Base-by-base conservation (phyloP, 148 eudicot genomes). In the Nepenthes gracilis region DNA sequence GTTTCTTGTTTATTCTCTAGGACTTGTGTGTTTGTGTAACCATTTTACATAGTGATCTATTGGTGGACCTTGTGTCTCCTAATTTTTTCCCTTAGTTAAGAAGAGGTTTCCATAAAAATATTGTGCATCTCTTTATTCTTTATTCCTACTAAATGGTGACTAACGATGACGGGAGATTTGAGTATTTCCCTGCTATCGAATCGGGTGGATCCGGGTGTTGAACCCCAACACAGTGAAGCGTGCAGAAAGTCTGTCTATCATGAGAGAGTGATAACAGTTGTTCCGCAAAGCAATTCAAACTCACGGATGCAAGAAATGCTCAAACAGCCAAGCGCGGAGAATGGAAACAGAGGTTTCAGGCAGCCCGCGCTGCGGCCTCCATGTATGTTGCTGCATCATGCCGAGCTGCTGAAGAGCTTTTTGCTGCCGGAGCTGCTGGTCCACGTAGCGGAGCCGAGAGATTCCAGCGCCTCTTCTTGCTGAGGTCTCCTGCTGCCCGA, bases 271-370 rank as follows among this genome's bases (percentile, higher is more conserved):
- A 49, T 10, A 49, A 12, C 53, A 49, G 11, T 23, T 6, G 15
- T 49, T 49, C 15, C 15, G 11, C 6, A 5, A 49, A 49, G 53
- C 10, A 5, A 5, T 45, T 10, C 13, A n/a, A 59, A 33, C 85
- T 68, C 74, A 90, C 97, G 97, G 97, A 76, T 90, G 97, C 15
- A 90, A 79, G 60, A 90, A 90, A 67, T 90, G 91, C 52, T 90
- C 97, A 48, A 90, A 90, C 45, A 90, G 81, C 97, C 97, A 90
- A 62, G 97, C 91, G 33, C 97, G 95, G 65, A 90, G 95, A 62
- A 90, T 88, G 6, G 97, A 87, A 57, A 90, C 97, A n/a, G 97
- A 74, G 62, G 83, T 74, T 67, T 91, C 97, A 34, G 97, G 97
- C 67, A 91, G 68, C 6, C 97, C 97, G 62, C 97, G 74, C 59